Evolutionary conservation across 306 rosid species (phyloP), one percentile per base, ranked within the genome.

Genomic region (Dalbergia oliveri): DNA sequence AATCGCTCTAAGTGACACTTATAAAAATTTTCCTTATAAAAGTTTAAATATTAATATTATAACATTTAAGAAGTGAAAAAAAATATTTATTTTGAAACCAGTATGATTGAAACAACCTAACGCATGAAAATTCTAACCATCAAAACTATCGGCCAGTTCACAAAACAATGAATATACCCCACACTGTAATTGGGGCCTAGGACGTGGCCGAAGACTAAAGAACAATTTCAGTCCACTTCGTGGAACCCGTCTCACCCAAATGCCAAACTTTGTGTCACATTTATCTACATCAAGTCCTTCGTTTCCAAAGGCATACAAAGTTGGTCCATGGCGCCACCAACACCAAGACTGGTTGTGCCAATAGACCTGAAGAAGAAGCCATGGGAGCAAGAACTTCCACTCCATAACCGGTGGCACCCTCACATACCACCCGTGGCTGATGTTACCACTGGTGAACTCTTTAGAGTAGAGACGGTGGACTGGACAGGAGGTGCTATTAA

Each of bases 391-490:
- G 83, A 82, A 14, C 76, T 81, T 31, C 91, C 94, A 21, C 94
- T 90, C 63, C 98, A 94, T 84, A 94, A 94, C 88, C 88, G 94
- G 64, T 94, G 97, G 98, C 97, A 94, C 82, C 94, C 97, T 44
- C 57, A 54, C 49, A 87, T 94, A 84, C 94, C 92, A 3, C 51
- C 53, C 1, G 80, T 78, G 5, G 86, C 64, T 4, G 33, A 35
- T n/a, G 76, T 72, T 23, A 72, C 12, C 15, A 72, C 76, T 0
- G 88, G 82, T 66, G 84, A 90, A 79, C 44, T 92, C 58, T 92
- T 92, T 74, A 88, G 93, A 79, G 79, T 92, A 76, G 96, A 92
- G 80, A 92, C 90, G 96, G 86, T 91, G 31, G 98, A 90, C 31
- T 92, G 98, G 94, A 94, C 97, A 3, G 97, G 90, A 35, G 93